A percentile compares a stretch with the other conserved stretches of the same genome.
Conservation (phyloP, 1,284 basidiomycete species). For the Neotropicomus parvogracilis region DNA sequence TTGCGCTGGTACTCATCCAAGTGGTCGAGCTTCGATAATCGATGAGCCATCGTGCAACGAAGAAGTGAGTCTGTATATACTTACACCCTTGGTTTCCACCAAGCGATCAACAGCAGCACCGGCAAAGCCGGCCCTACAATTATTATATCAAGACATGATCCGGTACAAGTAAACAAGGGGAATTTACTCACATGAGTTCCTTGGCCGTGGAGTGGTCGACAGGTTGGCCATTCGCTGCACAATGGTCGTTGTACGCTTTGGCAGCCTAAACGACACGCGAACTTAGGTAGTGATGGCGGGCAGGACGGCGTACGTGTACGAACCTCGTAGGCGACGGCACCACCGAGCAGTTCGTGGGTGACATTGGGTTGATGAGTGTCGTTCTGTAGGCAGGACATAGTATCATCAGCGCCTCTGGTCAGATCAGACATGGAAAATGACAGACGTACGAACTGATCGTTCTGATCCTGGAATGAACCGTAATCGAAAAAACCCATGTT, state of each 20-base stretch:
- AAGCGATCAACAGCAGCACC: constrained; percentile 11
- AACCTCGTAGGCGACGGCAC: constrained; percentile 19
- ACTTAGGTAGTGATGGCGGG: too few species aligned
- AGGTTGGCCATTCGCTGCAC: constrained; percentile 12
- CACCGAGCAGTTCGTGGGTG: constrained; percentile 17
- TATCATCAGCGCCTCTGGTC: too few species aligned
- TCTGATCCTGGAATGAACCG: background rate
- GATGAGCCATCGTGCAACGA: background rate
- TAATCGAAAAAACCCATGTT: constrained; percentile 17
- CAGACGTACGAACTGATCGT: constrained; percentile 10
- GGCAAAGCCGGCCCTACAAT: constrained; percentile 15
- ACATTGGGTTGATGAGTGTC: background rate
- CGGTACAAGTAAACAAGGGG: too few species aligned
- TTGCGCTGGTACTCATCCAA: constrained; percentile 6
- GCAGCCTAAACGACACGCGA: constrained; percentile 2
- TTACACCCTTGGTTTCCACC: constrained; percentile 25
- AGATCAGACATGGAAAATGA: too few species aligned
- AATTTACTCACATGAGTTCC: constrained; percentile 13
- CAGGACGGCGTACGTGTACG: background rate
- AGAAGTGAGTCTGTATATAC: background rate
- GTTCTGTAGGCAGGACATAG: constrained; percentile 12
- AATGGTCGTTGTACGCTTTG: constrained; percentile 17
- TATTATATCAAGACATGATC: too few species aligned
- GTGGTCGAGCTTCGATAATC: constrained; percentile 8
- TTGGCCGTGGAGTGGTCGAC: constrained; percentile 18